Evolutionary conservation across 208 protist genomes (phyloP), one percentile per base, ranked within the genome.

Genomic region (Acanthamoeba sp.): DNA sequence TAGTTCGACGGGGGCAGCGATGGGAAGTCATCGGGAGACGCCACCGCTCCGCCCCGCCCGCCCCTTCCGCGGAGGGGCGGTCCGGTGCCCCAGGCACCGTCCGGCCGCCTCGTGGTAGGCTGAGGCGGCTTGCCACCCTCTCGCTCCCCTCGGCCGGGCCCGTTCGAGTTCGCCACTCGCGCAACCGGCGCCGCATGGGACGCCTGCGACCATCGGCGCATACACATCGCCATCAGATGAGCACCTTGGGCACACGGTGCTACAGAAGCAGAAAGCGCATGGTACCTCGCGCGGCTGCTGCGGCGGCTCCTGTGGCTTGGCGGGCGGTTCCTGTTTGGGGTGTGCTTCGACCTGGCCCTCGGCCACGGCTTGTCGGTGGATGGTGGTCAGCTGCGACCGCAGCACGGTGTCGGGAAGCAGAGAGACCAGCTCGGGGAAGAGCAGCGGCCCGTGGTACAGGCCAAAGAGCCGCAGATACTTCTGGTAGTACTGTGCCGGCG

Each of bases 361-460:
- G 36, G 32, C 69, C 69, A 45, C 69, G 38, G 69, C 69, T 42
- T 78, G 69, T 32, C 34, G 69, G 69, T 88, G 80, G 16, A 88
- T 29, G 29, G 80, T 88, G n/a, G 50, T 64, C n/a, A 88, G 42
- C 45, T 29, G 29, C n/a, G 80, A 34, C 3, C 48, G 38, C n/a
- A 88, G 80, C 48, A 88, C 50, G 20, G 80, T 40, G n/a, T 88
- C 80, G n/a, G 80, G 80, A 9, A 88, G 48, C 27, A 88, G 80
- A 12, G 80, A 52, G 40, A 88, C 80, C 4, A 88, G 50, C 48
- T 88, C 80, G 29, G 80, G 80, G 50, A 88, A 88, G 80, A 88
- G 48, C n/a, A n/a, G 3, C 20, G 48, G 48, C 10, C 80, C 80
- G 45, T 52, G 48, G 38, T 50, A 50, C 27, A 27, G 36, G 2